phyloP scores from a whole-genome alignment of 1,284 basidiomycete genomes.

The Microbotryum silenes-acaulis region DNA sequence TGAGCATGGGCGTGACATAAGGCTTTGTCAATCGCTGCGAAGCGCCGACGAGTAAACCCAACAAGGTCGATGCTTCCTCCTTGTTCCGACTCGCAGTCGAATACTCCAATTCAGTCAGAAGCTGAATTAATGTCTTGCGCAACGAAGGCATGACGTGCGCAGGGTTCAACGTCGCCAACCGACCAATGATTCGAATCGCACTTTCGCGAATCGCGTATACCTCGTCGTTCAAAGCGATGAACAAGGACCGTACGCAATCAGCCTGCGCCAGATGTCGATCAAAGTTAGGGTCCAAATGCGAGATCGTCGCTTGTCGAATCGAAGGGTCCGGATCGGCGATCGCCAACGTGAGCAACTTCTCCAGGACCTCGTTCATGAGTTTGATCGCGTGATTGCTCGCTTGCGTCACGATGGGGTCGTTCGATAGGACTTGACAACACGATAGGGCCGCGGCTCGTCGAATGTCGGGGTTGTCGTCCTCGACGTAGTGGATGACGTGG shows the following conservation, averaged over 20 bases:
- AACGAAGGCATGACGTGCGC: constrained; percentile 98
- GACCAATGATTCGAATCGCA: constrained; percentile 85
- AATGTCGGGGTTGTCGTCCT: constrained; percentile 84
- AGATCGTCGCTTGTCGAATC: constrained; percentile 82
- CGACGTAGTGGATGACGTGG: constrained; percentile 86
- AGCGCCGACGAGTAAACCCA: constrained; percentile 79
- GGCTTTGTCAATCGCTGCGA: constrained; percentile 92
- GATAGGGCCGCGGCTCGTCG: constrained; percentile 85
- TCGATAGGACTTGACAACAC: constrained; percentile 83
- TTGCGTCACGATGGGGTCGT: constrained; percentile 94
- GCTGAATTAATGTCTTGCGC: constrained; percentile 89
- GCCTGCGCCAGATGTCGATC: constrained; percentile 98
- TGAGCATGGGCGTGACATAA: constrained; percentile 92
- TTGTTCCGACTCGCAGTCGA: constrained; percentile 73
- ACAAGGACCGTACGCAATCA: constrained; percentile 92
- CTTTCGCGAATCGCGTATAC: constrained; percentile 87
- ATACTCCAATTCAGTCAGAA: constrained; percentile 95
- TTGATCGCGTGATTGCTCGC: constrained; percentile 94
- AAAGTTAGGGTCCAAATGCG: constrained; percentile 84
- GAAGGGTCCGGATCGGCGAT: constrained; percentile 93
- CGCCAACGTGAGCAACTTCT: constrained; percentile 91
- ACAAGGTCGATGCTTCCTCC: constrained; percentile 82
- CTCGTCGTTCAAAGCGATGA: constrained; percentile 97
- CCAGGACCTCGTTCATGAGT: constrained; percentile 94
- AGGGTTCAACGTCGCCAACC: constrained; percentile 90